Evolutionary conservation across 148 eudicot species (phyloP).

Genomic region (Suaeda aralocaspica): DNA sequence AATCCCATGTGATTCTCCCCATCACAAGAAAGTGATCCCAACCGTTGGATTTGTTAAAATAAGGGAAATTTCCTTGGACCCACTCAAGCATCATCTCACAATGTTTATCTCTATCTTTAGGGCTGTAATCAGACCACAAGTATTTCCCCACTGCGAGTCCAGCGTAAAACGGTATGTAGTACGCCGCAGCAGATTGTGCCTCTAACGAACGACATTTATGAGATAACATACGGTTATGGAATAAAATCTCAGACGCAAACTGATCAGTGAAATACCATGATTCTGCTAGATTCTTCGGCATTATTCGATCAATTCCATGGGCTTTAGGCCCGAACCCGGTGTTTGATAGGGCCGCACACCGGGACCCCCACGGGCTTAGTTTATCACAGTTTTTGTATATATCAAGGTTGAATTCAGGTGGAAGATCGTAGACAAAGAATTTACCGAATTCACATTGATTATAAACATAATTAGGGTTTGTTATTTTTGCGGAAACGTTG

Average conservation of each 20-base stretch:
- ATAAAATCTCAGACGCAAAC: slow-evolving; percentile 53
- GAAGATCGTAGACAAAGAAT: slow-evolving; percentile 66
- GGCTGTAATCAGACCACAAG: slow-evolving; percentile 32
- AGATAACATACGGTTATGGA: slow-evolving; percentile 52
- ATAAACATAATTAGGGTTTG: background rate
- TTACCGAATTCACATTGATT: slow-evolving; percentile 43
- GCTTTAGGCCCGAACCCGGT: slow-evolving; percentile 55
- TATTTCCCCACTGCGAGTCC: slow-evolving; percentile 61
- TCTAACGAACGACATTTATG: slow-evolving; percentile 52
- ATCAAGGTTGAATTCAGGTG: slow-evolving; percentile 48
- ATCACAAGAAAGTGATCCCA: slow-evolving; percentile 72
- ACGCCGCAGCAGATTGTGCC: slow-evolving; percentile 58
- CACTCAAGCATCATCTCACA: slow-evolving; percentile 40
- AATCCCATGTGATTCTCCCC: slow-evolving; percentile 82
- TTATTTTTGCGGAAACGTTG: background rate
- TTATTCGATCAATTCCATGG: slow-evolving; percentile 14
- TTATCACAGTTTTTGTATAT: slow-evolving; percentile 46
- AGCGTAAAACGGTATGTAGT: slow-evolving; percentile 78
- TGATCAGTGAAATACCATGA: slow-evolving; percentile 80
- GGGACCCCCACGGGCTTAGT: slow-evolving; percentile 51
- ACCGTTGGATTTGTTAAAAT: slow-evolving; percentile 23
- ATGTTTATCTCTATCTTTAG: slow-evolving; percentile 33
- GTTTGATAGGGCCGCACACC: slow-evolving; percentile 55
- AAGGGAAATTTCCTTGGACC: slow-evolving; percentile 31
- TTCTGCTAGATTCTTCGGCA: slow-evolving; percentile 34